These are phyloP conservation scores for Leucocoprinus sp. DNA, from an alignment of 768 basidiomycete genomes.

Conservation along the genomic window DNA sequence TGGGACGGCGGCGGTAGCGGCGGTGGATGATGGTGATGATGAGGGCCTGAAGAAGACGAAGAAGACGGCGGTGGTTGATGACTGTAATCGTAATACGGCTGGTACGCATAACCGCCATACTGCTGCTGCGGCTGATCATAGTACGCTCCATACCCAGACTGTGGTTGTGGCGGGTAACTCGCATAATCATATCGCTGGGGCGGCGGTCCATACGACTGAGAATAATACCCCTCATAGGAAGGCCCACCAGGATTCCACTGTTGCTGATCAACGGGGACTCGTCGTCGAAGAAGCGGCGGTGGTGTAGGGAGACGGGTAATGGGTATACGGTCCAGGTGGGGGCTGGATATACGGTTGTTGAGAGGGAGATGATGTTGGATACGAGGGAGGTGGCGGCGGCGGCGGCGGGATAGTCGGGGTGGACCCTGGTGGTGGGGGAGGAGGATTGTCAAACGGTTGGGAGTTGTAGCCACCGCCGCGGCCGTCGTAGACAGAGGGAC, in stretches of 20 bases:
- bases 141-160: too few relatives aligned
- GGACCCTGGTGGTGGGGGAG: conserved; percentile 15
- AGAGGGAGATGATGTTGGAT: conserved; percentile 12
- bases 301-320: background rate
- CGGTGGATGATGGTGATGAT: conserved; percentile 13
- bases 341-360: conserved; percentile 15
- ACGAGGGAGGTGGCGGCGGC: conserved; percentile 12
- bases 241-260: conserved; percentile 17
- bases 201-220: conserved; percentile 16
- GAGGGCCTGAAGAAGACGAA: conserved; percentile 14
- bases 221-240: conserved; percentile 23
- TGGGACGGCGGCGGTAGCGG: conserved; percentile 17
- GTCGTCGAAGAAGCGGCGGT: too few relatives aligned
- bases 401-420: background rate
- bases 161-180: conserved; percentile 19
- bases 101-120: conserved; percentile 14
- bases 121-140: conserved; percentile 19
- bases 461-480: conserved; percentile 22
- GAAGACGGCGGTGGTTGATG: conserved; percentile 20
- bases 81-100: conserved; percentile 19
- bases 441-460: conserved; percentile 14
- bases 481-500: conserved; percentile 26
- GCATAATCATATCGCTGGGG: conserved; percentile 22
- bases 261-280: conserved; percentile 10
- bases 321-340: conserved; percentile 11